Evolutionary conservation across 306 rosid species (phyloP), one percentile per base, ranked within the genome.

Genomic region (Parietaria judaica): DNA sequence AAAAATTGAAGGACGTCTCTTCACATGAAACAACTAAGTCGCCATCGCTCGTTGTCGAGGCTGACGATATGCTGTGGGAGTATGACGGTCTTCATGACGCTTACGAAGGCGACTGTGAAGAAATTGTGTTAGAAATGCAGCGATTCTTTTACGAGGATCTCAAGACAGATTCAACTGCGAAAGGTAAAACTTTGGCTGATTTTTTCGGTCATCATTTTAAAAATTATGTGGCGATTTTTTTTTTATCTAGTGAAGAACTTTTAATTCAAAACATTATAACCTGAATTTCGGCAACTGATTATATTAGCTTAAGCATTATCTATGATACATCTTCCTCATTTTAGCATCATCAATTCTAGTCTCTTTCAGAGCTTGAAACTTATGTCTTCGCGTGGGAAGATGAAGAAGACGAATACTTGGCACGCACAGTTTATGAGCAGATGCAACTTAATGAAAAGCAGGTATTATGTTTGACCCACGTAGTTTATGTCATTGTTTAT

Each of bases 121-220:
- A 76, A 14, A 84, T 90, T 8, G 50, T 84, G 66, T 41, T 90
- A 67, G 90, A 87, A 74, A 86, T 90, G 94, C 90, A 84, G 66
- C 81, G 75, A 64, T 83, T 90, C 50, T 90, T 90, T 79, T 90
- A 90, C 65, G 74, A 90, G 70, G 90, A 86, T 73, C 79, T 75
- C 52, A 56, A 56, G 46, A 61, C 49, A 31, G 79, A 86, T 56
- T 65, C 79, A 65, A 68, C 65, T 13, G 14, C 41, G 8, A 60
- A 80, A 72, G 94, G 96, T 85, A 62, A 67, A 56, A 14, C 39
- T 36, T 36, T 31, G 2, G 15, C 37, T 14, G 23, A 14, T 8
- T 5, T 8, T 6, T 14, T 23, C 3, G 16, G 8, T 52, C 34
- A 52, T 34, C 3, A 3, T 16, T 13, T 8, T n/a, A 52, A 7